Conservation (phyloP, 2,329 filamentous ascomycete genomes). For the Daldinia sp. region DNA sequence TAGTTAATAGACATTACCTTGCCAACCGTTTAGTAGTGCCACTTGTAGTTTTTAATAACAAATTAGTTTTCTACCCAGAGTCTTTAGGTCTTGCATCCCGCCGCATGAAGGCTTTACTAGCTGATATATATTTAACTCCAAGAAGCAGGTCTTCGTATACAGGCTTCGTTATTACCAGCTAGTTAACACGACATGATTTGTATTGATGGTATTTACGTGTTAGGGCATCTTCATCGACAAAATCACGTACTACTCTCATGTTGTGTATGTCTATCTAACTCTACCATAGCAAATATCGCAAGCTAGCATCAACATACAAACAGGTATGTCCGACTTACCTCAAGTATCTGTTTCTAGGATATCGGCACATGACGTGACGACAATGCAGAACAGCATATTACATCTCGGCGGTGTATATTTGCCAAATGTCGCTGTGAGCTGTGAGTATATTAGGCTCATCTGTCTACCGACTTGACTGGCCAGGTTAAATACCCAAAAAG, state of each 20-base stretch:
- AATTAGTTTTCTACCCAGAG: not conserved
- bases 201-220: not conserved
- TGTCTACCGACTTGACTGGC: not conserved
- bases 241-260: too few relatives aligned
- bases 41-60: not conserved
- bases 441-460: not conserved
- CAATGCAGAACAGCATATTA: not conserved
- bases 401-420: not conserved
- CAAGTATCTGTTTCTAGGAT: not conserved
- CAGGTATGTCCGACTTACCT: not conserved
- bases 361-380: not conserved
- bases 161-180: not conserved
- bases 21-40: not conserved
- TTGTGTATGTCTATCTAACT: too few relatives aligned
- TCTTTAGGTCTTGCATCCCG: not conserved
- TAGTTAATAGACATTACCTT: not conserved
- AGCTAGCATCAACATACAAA: not conserved
- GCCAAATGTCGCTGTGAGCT: not conserved
- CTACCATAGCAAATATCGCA: too few relatives aligned
- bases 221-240: too few relatives aligned
- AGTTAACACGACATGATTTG: not conserved
- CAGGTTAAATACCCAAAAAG: too few relatives aligned
- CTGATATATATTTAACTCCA: not conserved
- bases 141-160: not conserved
- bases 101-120: not conserved